Percentiles rank a stretch among this genome's conserved stretches.
These are phyloP conservation scores for Aspergillus candidus DNA, from an alignment of 2,329 filamentous ascomycete species.

Conservation along the genomic window DNA sequence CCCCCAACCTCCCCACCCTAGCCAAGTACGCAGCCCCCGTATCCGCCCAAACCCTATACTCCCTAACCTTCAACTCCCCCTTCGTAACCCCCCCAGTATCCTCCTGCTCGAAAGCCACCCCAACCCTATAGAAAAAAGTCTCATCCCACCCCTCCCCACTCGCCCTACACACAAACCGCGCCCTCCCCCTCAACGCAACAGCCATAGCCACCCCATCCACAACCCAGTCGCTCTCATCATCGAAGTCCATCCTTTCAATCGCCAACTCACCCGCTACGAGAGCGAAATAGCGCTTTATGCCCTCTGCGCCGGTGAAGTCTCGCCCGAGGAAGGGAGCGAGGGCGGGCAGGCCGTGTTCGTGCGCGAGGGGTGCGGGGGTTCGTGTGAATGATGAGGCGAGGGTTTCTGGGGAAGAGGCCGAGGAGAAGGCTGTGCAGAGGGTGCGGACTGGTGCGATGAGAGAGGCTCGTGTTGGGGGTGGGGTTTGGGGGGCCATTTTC, in stretches of 20 bases:
- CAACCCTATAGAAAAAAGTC: slow-evolving; percentile 36
- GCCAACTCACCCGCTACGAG: slow-evolving; percentile 24
- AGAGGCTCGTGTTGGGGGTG: slow-evolving; percentile 6
- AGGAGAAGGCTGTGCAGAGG: slow-evolving; percentile 29
- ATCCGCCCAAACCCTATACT: slow-evolving; percentile 42
- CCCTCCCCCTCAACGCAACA: slow-evolving; percentile 30
- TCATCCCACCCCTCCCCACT: slow-evolving; percentile 38
- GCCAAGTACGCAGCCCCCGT: slow-evolving; percentile 41
- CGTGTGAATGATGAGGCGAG: slow-evolving; percentile 34
- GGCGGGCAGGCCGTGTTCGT: slow-evolving; percentile 38
- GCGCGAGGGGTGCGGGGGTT: slow-evolving; percentile 16
- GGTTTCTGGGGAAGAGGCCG: slow-evolving; percentile 12
- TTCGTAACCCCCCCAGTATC: neutral
- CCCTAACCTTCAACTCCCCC: slow-evolving; percentile 27
- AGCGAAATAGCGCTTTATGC: slow-evolving; percentile 33
- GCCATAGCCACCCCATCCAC: slow-evolving; percentile 29
- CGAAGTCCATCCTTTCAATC: slow-evolving; percentile 35
- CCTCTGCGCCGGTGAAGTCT: slow-evolving; percentile 32
- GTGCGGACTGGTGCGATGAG: slow-evolving; percentile 22
- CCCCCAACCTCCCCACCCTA: slow-evolving; percentile 15
- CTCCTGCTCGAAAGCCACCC: slow-evolving; percentile 24
- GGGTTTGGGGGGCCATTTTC: slow-evolving; percentile 3
- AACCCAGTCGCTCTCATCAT: slow-evolving; percentile 30
- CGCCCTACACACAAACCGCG: slow-evolving; percentile 28
- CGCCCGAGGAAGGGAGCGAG: slow-evolving; percentile 40